phyloP scores from a whole-genome alignment of 2,329 filamentous ascomycete genomes.

The Beauveria brongniartii region DNA sequence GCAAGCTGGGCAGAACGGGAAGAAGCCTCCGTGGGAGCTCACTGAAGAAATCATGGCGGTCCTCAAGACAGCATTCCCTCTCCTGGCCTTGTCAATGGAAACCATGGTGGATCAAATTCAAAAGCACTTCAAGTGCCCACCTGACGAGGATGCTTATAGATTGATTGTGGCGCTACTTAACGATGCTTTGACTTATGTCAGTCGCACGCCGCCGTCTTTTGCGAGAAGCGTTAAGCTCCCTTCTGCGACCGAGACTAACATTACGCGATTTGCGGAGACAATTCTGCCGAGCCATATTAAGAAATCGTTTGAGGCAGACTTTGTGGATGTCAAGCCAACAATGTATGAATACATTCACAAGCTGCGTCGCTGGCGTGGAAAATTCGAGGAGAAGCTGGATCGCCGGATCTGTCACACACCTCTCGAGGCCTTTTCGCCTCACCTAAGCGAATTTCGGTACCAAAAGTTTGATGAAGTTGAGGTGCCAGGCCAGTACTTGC shows the following conservation, averaged over 20 bases:
- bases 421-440: conserved; percentile 79
- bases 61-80: conserved; percentile 92
- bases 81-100: conserved; percentile 96
- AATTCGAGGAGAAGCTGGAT: conserved; percentile 96
- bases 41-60: conserved; percentile 93
- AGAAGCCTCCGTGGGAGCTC: conserved; percentile 90
- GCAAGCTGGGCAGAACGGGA: conserved; percentile 30
- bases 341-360: conserved; percentile 99
- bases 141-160: conserved; percentile 94
- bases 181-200: conserved; percentile 88
- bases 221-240: conserved; percentile 88
- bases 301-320: conserved; percentile 95
- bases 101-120: conserved; percentile 99
- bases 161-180: conserved; percentile 96
- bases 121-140: conserved; percentile 98
- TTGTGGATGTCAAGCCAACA: conserved; percentile 88
- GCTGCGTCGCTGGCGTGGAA: conserved; percentile 88
- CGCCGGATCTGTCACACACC: conserved; percentile 64
- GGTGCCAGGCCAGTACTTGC: conserved; percentile 90
- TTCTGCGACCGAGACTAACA: conserved; percentile 85
- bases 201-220: conserved; percentile 77
- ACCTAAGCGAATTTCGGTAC: conserved; percentile 93
- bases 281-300: conserved; percentile 92
- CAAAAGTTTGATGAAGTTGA: conserved; percentile 98
- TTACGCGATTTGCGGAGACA: conserved; percentile 91